These are phyloP conservation scores for Anthostomella pinea DNA, from an alignment of 2,329 filamentous ascomycete species.

Conservation along the genomic window DNA sequence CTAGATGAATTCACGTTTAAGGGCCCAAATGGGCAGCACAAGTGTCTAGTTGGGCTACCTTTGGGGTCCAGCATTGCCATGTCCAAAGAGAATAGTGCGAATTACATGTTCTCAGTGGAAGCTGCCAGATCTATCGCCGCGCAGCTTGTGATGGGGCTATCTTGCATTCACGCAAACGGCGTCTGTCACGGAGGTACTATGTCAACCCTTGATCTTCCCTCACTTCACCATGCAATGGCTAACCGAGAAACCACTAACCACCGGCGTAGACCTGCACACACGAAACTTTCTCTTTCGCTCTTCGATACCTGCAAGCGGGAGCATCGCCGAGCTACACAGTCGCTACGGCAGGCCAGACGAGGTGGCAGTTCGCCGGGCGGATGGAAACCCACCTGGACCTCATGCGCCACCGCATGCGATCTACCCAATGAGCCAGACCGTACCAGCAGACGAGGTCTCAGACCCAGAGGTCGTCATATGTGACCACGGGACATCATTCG, in stretches of 20 bases:
- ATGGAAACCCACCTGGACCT: constrained; percentile 14
- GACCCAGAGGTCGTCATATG: constrained; percentile 13
- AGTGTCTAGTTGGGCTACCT: constrained; percentile 13
- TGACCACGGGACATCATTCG: constrained; percentile 25
- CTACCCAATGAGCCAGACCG: constrained; percentile 15
- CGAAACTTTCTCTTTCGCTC: constrained; percentile 12
- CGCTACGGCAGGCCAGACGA: constrained; percentile 13
- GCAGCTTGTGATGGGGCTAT: constrained; percentile 17
- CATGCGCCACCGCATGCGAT: constrained; percentile 21
- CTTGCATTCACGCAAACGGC: constrained; percentile 13
- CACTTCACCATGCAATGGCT: constrained; percentile 7
- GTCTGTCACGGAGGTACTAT: constrained; percentile 19
- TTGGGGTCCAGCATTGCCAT: constrained; percentile 9
- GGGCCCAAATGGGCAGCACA: constrained; percentile 16
- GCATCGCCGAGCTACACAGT: constrained; percentile 10
- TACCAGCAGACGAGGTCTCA: constrained; percentile 11
- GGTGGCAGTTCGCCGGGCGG: constrained; percentile 10
- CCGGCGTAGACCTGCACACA: constrained; percentile 4
- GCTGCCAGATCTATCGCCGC: constrained; percentile 16
- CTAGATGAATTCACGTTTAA: constrained; percentile 15
- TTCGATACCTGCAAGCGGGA: constrained; percentile 5
- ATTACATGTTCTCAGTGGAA: constrained; percentile 15
- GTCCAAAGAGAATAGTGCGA: constrained; percentile 5
- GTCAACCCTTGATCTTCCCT: constrained; percentile 1
- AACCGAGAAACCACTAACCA: too few relatives aligned